Evolutionary conservation across 2,329 filamentous ascomycete genomes (phyloP).

Genomic region (Lasiodiplodia sp.): DNA sequence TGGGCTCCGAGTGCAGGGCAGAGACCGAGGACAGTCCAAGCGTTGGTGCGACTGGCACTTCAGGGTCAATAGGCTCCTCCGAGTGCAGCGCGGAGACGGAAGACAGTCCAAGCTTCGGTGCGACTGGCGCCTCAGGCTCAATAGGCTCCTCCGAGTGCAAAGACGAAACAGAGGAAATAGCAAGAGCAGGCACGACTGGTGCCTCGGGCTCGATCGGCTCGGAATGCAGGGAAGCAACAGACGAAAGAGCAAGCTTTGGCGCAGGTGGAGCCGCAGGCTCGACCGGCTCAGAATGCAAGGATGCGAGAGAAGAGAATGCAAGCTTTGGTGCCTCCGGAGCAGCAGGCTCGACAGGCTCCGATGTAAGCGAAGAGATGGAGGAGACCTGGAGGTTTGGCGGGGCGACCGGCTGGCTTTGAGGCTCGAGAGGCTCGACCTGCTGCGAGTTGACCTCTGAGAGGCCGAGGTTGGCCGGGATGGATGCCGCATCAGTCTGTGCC

Average conservation of each 20-base stretch:
- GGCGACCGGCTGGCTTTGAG: conserved; percentile 16
- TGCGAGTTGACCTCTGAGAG: conserved; percentile 27
- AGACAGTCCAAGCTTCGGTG: conserved; percentile 17
- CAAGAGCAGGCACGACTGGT: conserved; percentile 23
- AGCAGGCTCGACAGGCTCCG: conserved; percentile 22
- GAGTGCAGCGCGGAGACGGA: conserved; percentile 31
- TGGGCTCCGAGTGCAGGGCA: conserved; percentile 34
- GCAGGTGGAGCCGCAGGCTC: conserved; percentile 15
- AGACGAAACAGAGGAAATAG: conserved; percentile 40
- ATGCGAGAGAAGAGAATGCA: conserved; percentile 25
- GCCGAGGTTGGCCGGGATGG: conserved; percentile 8
- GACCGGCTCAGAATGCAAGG: conserved; percentile 28
- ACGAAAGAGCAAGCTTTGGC: conserved; percentile 51
- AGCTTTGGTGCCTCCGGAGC: conserved; percentile 18
- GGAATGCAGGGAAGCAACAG: conserved; percentile 57
- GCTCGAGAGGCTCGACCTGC: conserved; percentile 23
- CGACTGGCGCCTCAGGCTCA: conserved; percentile 25
- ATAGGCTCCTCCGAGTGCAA: conserved; percentile 53
- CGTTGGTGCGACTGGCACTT: conserved; percentile 19
- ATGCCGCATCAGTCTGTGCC: conserved; percentile 26
- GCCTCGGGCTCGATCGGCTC: conserved; percentile 40
- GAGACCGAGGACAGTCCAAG: conserved; percentile 28
- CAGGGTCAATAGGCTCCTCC: conserved; percentile 31
- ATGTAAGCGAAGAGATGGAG: conserved; percentile 25
- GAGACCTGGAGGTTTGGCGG: conserved; percentile 27